Evolutionary conservation across 495 filamentous ascomycete genomes (phyloP), one percentile per base, ranked within the genome.

Genomic region (Neurospora sp.): DNA sequence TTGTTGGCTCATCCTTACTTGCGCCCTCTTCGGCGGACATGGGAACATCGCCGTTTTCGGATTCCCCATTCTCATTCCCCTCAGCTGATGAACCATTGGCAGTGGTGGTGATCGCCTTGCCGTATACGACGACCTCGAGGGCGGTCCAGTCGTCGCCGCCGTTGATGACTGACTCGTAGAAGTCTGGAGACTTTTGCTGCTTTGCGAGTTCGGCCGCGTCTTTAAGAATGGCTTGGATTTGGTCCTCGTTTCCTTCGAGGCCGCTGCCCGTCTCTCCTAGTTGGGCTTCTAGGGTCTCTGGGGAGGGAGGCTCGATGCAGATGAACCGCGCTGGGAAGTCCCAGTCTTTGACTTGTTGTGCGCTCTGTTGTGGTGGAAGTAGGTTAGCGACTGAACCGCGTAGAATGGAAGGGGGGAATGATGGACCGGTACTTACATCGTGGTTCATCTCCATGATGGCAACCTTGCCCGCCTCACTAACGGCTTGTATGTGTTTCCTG

Each of bases 301-400:
- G 61, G 3, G 85, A 87, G 0, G 92, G 91, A 1, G 93, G 92
- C 11, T 88, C 83, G 68, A 96, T 81, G 79, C 95, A 93, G 46
- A 95, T 78, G 76, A 91, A 91, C 4, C 92, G 86, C 22, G 92
- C 91, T 70, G 89, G 84, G 70, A 92, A 88, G 74, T 90, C 86
- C 44, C 88, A 88, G 72, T 88, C 88, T 78, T 91, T 93, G 59
- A 93, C 88, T 81, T 83, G 81, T 91, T 94, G 84, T 86, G 92
- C 74, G 89, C 90, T 74, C 94, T 91, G 82, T 31, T 1, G 35
- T 0, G 70, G 38, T 27, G 31, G 74, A 77, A 74, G 68, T 72
- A 59, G 73, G 71, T 41, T 18, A 22, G 9, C 12, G 6, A 11
- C 12, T 40, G 27, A 18, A 22, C n/a, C 12, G n/a, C 22, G 38